phyloP scores from a whole-genome alignment of 441 rosid genomes.

The Heliophila coronopifolia region DNA sequence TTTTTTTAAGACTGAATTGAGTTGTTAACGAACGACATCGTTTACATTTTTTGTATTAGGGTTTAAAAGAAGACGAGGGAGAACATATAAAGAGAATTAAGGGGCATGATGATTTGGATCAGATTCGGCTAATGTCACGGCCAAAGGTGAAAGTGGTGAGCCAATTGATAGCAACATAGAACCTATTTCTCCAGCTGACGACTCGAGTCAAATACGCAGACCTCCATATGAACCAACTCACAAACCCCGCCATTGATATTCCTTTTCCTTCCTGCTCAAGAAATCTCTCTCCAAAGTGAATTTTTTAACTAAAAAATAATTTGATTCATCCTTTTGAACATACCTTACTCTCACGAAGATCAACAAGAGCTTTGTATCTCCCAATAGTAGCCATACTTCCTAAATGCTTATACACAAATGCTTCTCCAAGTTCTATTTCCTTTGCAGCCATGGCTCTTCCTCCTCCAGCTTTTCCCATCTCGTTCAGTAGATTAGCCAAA shows the following conservation, averaged over 20 bases:
- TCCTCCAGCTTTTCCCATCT: conserved; percentile 53
- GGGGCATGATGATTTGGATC: conserved; percentile 34
- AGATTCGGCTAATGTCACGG: conserved; percentile 50
- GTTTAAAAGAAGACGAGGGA: too few species aligned
- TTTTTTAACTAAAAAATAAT: too few species aligned
- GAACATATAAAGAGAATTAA: too few species aligned
- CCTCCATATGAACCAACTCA: conserved; percentile 83
- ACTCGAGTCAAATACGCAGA: conserved; percentile 91
- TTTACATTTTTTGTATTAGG: too few species aligned
- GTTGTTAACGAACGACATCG: too few species aligned
- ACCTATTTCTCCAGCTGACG: conserved; percentile 85
- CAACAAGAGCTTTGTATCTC: conserved; percentile 80
- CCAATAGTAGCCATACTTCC: conserved; percentile 97
- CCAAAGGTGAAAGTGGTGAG: conserved; percentile 85
- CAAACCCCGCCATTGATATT: conserved; percentile 64
- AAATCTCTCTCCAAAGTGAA: not conserved
- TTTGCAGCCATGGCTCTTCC: conserved; percentile 54
- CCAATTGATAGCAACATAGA: conserved; percentile 83
- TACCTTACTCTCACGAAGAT: conserved; percentile 82
- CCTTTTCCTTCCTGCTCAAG: conserved; percentile 56
- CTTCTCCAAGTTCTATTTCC: conserved; percentile 50
- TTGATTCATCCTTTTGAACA: too few species aligned
- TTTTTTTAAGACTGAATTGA: too few species aligned
- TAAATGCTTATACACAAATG: conserved; percentile 72
- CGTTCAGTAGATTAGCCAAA: conserved; percentile 53